Evolutionary conservation across 2,329 filamentous ascomycete species (phyloP).

Genomic region (Botryotinia globosa): DNA sequence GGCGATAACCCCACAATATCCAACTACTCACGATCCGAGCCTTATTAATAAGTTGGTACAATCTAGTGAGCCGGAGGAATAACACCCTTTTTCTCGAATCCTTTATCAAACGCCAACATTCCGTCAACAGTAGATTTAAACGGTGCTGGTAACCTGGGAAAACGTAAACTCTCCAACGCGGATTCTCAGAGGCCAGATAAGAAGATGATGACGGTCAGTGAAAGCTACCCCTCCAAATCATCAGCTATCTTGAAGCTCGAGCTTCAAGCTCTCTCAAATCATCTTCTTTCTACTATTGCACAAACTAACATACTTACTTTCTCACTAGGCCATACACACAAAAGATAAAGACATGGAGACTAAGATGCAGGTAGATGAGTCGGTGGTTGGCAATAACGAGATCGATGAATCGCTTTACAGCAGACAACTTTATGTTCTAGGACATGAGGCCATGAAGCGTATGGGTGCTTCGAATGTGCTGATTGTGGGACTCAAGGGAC

Average conservation of each 20-base stretch:
- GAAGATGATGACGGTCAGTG: conserved; percentile 60
- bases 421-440: conserved; percentile 68
- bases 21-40: conserved; percentile 9
- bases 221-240: conserved; percentile 23
- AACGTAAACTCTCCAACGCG: conserved; percentile 64
- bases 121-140: conserved; percentile 31
- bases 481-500: conserved; percentile 84
- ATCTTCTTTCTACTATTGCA: neutral
- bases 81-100: conserved; percentile 25
- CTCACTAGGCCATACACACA: conserved; percentile 40
- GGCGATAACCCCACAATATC: conserved; percentile 14
- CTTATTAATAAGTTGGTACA: conserved; percentile 15
- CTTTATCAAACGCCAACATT: conserved; percentile 36
- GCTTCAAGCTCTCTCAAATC: conserved; percentile 6
- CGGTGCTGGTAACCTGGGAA: conserved; percentile 55
- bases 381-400: conserved; percentile 53
- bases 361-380: conserved; percentile 63
- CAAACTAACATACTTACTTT: neutral
- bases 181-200: conserved; percentile 56
- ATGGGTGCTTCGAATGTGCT: conserved; percentile 97
- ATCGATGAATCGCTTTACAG: conserved; percentile 75
- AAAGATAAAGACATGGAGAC: conserved; percentile 62
- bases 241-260: conserved; percentile 8
- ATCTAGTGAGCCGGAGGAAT: conserved; percentile 26
- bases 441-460: conserved; percentile 91